Evolutionary conservation across 257 asterid species (phyloP).

Genomic region (Solanum chiquidenum): DNA sequence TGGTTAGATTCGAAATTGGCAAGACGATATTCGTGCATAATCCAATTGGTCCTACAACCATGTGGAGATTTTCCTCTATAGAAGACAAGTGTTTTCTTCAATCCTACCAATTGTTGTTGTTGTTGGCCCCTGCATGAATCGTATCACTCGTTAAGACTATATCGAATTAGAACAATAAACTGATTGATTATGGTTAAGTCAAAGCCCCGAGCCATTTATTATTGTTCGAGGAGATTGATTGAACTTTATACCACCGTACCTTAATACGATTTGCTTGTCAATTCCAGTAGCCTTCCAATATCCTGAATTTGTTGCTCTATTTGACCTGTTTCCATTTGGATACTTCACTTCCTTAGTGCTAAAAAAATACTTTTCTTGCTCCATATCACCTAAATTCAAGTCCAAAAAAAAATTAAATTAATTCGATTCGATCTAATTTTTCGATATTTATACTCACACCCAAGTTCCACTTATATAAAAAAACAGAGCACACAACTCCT

Average conservation of each 20-base stretch:
- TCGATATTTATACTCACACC: too few relatives aligned
- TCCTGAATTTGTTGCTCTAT: conserved; percentile 32
- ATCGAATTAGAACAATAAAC: not conserved
- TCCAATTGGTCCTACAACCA: conserved; percentile 35
- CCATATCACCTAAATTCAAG: conserved; percentile 19
- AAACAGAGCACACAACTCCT: not conserved
- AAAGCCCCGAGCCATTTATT: rapidly evolving
- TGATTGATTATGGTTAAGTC: not conserved
- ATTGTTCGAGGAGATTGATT: not conserved
- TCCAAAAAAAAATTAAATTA: too few relatives aligned
- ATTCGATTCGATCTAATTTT: not conserved
- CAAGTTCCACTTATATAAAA: not conserved
- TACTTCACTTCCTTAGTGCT: conserved; percentile 37
- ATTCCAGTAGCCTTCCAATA: conserved; percentile 45
- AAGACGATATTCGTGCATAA: conserved; percentile 43
- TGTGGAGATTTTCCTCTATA: conserved; percentile 29
- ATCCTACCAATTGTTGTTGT: conserved; percentile 16
- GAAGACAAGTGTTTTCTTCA: conserved; percentile 39
- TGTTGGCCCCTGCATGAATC: not conserved
- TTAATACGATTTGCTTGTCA: conserved; percentile 21
- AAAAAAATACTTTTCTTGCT: conserved; percentile 36
- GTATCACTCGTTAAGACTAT: not conserved
- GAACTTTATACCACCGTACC: not conserved
- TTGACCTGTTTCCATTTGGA: conserved; percentile 31
- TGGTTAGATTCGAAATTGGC: not conserved